Percentiles rank a stretch among this genome's conserved stretches.
phyloP scores from a whole-genome alignment of 2,329 filamentous ascomycete species.

The Neopestalotiopsis rosae region DNA sequence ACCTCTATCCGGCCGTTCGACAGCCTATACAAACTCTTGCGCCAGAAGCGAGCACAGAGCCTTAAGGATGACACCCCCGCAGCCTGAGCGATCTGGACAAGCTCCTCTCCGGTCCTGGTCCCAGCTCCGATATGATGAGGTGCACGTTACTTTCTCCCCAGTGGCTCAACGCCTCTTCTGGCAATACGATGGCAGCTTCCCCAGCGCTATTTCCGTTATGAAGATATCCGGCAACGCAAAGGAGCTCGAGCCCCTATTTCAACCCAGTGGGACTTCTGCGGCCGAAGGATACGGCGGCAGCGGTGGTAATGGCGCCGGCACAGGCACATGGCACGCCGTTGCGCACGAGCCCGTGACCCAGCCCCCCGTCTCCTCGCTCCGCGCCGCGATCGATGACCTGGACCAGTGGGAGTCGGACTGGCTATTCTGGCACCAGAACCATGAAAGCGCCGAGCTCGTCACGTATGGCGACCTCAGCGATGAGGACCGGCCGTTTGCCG shows the following conservation, averaged over 20 bases:
- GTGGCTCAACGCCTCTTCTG: conserved; percentile 8
- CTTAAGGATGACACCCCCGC: too few species aligned
- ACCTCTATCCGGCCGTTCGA: too few species aligned
- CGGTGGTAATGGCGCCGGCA: not conserved
- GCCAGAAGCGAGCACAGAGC: too few species aligned
- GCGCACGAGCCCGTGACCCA: conserved; percentile 6
- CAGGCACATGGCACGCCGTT: conserved; percentile 4
- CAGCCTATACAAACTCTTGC: too few species aligned
- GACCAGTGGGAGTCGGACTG: conserved; percentile 7
- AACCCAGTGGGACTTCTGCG: not conserved
- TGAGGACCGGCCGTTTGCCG: conserved; percentile 4
- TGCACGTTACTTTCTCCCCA: not conserved
- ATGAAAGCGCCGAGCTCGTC: conserved; percentile 6
- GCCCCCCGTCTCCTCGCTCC: conserved; percentile 5
- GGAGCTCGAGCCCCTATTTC: conserved; percentile 1
- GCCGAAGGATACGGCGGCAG: not conserved
- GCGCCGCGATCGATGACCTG: conserved; percentile 5
- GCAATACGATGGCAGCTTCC: conserved; percentile 3
- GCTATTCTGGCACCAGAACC: conserved; percentile 3
- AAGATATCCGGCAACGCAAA: conserved; percentile 4
- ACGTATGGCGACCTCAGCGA: conserved; percentile 6
- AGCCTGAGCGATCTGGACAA: too few species aligned
- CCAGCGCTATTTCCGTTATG: not conserved
- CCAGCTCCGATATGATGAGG: too few species aligned
- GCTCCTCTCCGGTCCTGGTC: too few species aligned